Base-by-base conservation (phyloP, 2,329 filamentous ascomycete species). In the Rhexocercosporidium sp. region DNA sequence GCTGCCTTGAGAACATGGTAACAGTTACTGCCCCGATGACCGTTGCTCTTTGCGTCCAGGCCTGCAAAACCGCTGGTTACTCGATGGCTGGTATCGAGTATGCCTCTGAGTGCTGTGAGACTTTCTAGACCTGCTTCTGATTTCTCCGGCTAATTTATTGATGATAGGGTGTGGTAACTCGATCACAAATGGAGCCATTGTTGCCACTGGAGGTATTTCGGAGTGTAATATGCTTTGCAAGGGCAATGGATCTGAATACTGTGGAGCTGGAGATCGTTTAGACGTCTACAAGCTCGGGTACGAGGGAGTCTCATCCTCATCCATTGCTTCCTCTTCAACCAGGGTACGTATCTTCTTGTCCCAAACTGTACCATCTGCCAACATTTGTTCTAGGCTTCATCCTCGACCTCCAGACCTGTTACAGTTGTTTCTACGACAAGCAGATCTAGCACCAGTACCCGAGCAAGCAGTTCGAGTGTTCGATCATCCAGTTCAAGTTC, bases 41-140 rank as follows among this genome's bases (percentile, higher is more conserved):
- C 3, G 66, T 73, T 20, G 68, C 44, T 18, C 27, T 69, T 9
- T 75, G 74, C 60, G 62, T 72, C 20, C n/a, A 62, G 1, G 70
- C 73, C 31, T 75, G 74, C 65, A 57, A 69, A 31, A 62, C 39
- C 44, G 71, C 66, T 14, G 72, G 72, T 8, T 84, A 77, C 67
- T 68, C 76, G n/a, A 75, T 83, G 65, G 82, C 83, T 1, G 82
- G 82, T 27, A 82, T 82, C 25, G 82, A 84, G 69, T 81, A 81
- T 41, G 79, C 78, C 44, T 76, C 78, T 27, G 77, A 79, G 66
- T 85, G 82, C 74, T 82, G 66, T 66, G 57, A 47, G 66, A 80
- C 67, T 84, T 69, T 56, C 68, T 61, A 5, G 65, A 22, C 14
- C 31, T 57, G 25, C 11, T 47, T 16, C 22, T 54, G 7, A 14